Conservation (phyloP, 371 early-diverging fungal genomes). For the Circinella minor region DNA sequence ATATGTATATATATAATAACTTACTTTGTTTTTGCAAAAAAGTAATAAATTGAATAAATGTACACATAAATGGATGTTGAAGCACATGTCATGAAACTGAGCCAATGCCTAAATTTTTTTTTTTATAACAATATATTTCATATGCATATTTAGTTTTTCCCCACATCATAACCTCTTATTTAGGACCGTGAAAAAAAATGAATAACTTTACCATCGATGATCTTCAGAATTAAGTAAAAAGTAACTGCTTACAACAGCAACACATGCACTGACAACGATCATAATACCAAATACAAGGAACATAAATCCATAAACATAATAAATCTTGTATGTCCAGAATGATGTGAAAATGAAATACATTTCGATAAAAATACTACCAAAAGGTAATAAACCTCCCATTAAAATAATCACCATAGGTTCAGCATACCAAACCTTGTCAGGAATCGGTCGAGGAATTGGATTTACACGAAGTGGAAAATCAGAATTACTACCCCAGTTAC, state of each 20-base stretch:
- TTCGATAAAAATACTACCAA: conserved; percentile 87
- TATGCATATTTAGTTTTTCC: too few species aligned
- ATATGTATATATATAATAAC: conserved; percentile 10
- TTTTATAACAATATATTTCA: too few species aligned
- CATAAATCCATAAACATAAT: conserved; percentile 87
- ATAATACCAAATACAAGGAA: conserved; percentile 76
- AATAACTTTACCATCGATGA: conserved; percentile 70
- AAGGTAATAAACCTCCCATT: conserved; percentile 81
- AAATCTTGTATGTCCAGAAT: conserved; percentile 85
- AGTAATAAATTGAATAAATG: conserved; percentile 82
- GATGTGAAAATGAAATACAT: conserved; percentile 86
- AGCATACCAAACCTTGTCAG: conserved; percentile 76
- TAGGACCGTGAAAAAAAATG: too few species aligned
- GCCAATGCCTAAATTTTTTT: conserved; percentile 84
- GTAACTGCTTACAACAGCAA: conserved; percentile 81
- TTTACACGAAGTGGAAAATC: conserved; percentile 85
- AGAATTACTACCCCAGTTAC: conserved; percentile 67
- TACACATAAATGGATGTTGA: conserved; percentile 82
- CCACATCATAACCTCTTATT: too few species aligned
- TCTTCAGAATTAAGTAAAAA: conserved; percentile 84
- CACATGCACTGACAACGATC: conserved; percentile 75
- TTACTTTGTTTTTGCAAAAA: conserved; percentile 73
- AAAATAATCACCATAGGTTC: conserved; percentile 68
- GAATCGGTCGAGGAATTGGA: conserved; percentile 82
- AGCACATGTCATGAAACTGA: conserved; percentile 78